Base-by-base conservation (phyloP, 495 filamentous ascomycete genomes). In the Aspergillus panamensis region DNA sequence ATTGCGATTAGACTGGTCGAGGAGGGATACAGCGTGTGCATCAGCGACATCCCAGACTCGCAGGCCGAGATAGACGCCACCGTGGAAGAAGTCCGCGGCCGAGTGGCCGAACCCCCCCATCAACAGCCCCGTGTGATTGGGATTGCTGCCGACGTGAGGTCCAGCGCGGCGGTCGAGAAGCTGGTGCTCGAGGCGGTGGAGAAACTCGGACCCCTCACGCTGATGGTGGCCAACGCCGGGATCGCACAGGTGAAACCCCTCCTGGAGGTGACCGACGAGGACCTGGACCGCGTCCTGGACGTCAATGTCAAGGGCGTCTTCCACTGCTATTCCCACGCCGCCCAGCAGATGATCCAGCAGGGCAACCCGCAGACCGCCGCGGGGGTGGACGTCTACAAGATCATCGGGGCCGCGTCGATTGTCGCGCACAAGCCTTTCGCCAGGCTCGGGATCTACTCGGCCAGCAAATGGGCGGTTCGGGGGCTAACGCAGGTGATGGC, bases 261-360 rank as follows among this genome's bases (percentile, higher is more conserved):
- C 1, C 66, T 87, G 51, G 78, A 83, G 48, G 87, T 87, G 59
- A 81, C 79, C 6, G 76, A 76, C 0, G 78, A 77, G 56, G 83
- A 85, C 50, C 63, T 72, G 3, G 78, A 87, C 60, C 73, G 70
- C 33, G 84, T 89, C 1, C 48, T 60, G 52, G 48, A 48, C 43
- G 79, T 87, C 31, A 89, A 88, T 60, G 77, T 88, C 19, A 87
- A 82, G 5, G 87, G 87, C 10, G 78, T 77, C 10, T 85, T 89
- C 62, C 82, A 86, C 75, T 86, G 84, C 12, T 85, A 86, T 30
- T 82, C 86, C 61, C 84, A 83, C 3, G 85, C 81, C 0, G 86
- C 86, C 1, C 74, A 75, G 14, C 79, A 87, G 68, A 89, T 90
- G 84, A 77, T 86, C 51, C 25, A 50, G 16, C 62, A 64, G 40